Percentiles rank a stretch among this genome's conserved stretches.
Conservation (phyloP, 2,329 filamentous ascomycete species). For the Ophiostoma sp. region DNA sequence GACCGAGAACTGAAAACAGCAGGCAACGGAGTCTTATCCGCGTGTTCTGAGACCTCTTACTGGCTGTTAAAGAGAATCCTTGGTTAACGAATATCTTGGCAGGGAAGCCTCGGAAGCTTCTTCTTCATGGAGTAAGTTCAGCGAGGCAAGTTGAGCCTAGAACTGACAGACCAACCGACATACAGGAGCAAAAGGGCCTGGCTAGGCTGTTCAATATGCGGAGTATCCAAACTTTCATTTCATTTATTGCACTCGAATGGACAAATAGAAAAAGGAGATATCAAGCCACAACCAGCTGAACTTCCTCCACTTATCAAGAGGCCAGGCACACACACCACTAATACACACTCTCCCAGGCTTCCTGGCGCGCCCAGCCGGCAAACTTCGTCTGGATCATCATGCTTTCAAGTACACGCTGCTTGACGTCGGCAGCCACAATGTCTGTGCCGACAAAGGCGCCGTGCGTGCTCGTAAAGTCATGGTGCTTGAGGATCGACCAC, state of each 20-base stretch:
- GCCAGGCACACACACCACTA: neutral
- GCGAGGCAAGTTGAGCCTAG: neutral
- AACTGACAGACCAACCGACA: neutral
- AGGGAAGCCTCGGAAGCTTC: neutral
- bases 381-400: conserved; percentile 69
- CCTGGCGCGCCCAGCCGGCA: conserved; percentile 49
- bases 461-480: conserved; percentile 66
- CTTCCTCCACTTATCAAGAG: neutral
- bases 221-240: neutral
- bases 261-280: neutral
- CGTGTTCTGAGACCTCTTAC: neutral
- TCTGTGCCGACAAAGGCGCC: conserved; percentile 67
- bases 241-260: neutral
- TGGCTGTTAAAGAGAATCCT: neutral
- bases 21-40: neutral
- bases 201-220: neutral
- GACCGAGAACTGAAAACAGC: neutral
- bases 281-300: neutral
- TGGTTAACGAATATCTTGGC: neutral
- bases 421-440: conserved; percentile 58
- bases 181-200: neutral
- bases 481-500: conserved; percentile 64
- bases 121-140: no score
- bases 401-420: conserved; percentile 68
- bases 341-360: conserved; percentile 25